Evolutionary conservation across 1,284 basidiomycete species (phyloP), one percentile per base, ranked within the genome.

Genomic region (Naganishia albida): DNA sequence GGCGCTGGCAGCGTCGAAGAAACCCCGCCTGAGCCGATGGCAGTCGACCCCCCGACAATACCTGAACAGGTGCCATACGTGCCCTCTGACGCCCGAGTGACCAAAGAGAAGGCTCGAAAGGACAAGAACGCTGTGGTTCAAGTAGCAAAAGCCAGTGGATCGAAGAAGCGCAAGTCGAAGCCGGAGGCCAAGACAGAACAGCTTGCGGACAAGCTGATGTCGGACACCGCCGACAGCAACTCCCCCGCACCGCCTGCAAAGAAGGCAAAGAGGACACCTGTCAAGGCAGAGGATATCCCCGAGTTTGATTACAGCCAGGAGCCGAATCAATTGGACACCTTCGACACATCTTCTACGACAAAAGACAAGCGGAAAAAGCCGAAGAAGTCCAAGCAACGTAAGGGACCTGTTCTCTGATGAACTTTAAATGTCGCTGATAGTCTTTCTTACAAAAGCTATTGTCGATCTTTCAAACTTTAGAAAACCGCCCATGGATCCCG

Each of bases 271-370:
- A 70, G 70, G 48, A 60, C 38, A 55, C 66, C 70, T 42, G 66
- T 71, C 43, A 73, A 70, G 67, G 67, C 71, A 13, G 68, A 70
- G 40, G 75, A 77, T 30, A 77, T 80, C 49, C 83, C 83, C 52
- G 81, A 81, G 43, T 93, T 93, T 74, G 90, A 93, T 78, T 94
- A 93, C 75, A 78, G 83, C 2, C 78, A 82, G 4, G 85, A 84
- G 46, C 85, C 88, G 12, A 92, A 91, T 74, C 84, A 93, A 63
- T 80, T 95, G 68, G 93, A 95, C 72, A 73, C 77, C 39, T 75
- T 76, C 30, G 48, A 53, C 34, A 56, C 26, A 44, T 49, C 56
- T 15, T 49, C 56, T 39, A 59, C 44, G 30, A 52, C 39, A 13
- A 56, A 30, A 28, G 54, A 54, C 26, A 68, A 62, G 55, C 69